These are phyloP conservation scores for Sungouiozyma intestinalis DNA, from an alignment of 805 yeast genomes.

Conservation along the genomic window DNA sequence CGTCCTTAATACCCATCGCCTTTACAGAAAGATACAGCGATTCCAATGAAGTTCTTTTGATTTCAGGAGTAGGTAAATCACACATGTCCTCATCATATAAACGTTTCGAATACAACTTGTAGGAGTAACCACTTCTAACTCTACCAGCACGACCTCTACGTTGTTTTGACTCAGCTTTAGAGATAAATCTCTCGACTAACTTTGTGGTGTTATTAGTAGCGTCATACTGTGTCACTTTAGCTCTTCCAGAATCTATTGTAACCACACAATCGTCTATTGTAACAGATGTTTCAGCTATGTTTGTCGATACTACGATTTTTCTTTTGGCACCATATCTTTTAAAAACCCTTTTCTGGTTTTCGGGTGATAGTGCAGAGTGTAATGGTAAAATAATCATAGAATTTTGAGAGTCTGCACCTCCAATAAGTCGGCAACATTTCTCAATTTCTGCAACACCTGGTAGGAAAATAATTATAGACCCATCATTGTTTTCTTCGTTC, in stretches of 20 bases:
- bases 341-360: slow-evolving; percentile 75
- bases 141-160: slow-evolving; percentile 99
- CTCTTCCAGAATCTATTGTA: slow-evolving; percentile 81
- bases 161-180: slow-evolving; percentile 81
- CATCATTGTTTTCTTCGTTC: slow-evolving; percentile 33
- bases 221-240: slow-evolving; percentile 68
- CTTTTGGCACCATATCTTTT: slow-evolving; percentile 45
- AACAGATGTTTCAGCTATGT: slow-evolving; percentile 94
- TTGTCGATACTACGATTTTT: slow-evolving; percentile 81
- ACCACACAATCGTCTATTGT: slow-evolving; percentile 93
- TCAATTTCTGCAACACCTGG: slow-evolving; percentile 89
- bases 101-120: slow-evolving; percentile 60
- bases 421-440: slow-evolving; percentile 34
- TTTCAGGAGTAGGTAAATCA: slow-evolving; percentile 78
- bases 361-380: slow-evolving; percentile 78
- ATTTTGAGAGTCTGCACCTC: slow-evolving; percentile 7
- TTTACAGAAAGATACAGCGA: slow-evolving; percentile 75
- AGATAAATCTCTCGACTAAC: slow-evolving; percentile 74
- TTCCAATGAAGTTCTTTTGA: slow-evolving; percentile 72
- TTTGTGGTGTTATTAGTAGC: slow-evolving; percentile 55
- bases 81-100: slow-evolving; percentile 49
- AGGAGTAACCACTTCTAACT: slow-evolving; percentile 73
- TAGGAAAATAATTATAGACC: slow-evolving; percentile 74
- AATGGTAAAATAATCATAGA: slow-evolving; percentile 52
- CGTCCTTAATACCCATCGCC: slow-evolving; percentile 76